Conservation (phyloP, 129 eudicot species). For the Arctium lappa region DNA sequence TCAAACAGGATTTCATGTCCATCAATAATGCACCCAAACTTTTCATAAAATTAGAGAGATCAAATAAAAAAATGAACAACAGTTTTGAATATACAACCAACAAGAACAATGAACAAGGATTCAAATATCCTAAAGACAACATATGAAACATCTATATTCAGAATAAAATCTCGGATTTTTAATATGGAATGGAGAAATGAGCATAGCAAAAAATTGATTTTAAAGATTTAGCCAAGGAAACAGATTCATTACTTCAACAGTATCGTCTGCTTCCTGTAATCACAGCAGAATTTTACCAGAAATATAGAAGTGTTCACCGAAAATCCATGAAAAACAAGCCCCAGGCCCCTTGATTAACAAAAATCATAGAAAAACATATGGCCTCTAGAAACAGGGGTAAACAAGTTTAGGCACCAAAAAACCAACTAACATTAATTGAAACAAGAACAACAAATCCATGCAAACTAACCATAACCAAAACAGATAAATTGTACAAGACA, state of each 20-base stretch:
- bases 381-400: not conserved
- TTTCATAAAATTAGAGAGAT: not conserved
- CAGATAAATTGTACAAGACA: not conserved
- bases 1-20: not conserved
- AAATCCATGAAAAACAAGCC: not conserved
- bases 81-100: not conserved
- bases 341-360: not conserved
- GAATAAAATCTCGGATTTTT: not conserved
- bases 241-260: too few species aligned
- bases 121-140: not conserved
- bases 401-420: not conserved
- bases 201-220: not conserved
- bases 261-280: too few species aligned
- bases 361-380: not conserved
- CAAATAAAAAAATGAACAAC: not conserved
- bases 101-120: conserved; percentile 1
- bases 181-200: not conserved
- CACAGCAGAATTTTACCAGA: not conserved
- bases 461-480: not conserved
- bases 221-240: too few species aligned
- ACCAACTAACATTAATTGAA: not conserved
- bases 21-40: conserved; percentile 1
- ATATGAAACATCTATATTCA: not conserved
- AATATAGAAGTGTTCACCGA: not conserved
- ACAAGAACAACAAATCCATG: not conserved